phyloP scores from a whole-genome alignment of 192 early-diverging fungal genomes.

The Coemansia sp. region DNA sequence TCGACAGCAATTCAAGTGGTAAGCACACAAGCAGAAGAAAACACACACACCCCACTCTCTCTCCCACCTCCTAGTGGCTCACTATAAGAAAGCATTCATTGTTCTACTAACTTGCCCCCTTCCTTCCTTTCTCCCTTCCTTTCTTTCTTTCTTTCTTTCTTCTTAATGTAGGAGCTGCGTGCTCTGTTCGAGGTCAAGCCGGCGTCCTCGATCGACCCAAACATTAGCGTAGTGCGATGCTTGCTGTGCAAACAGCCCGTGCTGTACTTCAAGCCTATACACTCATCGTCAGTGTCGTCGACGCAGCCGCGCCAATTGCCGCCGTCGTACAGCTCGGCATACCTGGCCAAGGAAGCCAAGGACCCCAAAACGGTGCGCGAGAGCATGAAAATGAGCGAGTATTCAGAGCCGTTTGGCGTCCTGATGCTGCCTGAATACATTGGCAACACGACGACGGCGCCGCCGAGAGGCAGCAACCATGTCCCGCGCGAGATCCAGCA shows the following conservation, averaged over 20 bases:
- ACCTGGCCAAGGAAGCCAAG: constrained; percentile 26
- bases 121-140: not conserved
- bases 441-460: not conserved
- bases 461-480: constrained; percentile 8
- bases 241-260: constrained; percentile 45
- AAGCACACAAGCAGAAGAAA: constrained; percentile 22
- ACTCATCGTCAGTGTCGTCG: not conserved
- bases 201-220: constrained; percentile 53
- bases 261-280: constrained; percentile 22
- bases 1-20: constrained; percentile 40
- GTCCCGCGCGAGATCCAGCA: constrained; percentile 48
- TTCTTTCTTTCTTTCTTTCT: not conserved
- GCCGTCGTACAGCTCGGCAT: constrained; percentile 18
- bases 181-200: constrained; percentile 45
- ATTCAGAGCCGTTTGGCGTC: constrained; percentile 49
- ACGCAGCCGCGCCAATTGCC: constrained; percentile 23
- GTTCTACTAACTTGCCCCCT: not conserved
- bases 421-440: constrained; percentile 19
- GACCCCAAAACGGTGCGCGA: constrained; percentile 12
- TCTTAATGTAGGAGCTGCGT: constrained; percentile 23
- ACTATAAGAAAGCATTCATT: not conserved
- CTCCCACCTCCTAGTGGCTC: not conserved
- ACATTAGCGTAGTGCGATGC: constrained; percentile 51
- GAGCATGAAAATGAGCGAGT: constrained; percentile 28
- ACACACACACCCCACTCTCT: too few relatives aligned